phyloP scores from a whole-genome alignment of 169 alveolate species.

The Plasmodium gaboni region DNA sequence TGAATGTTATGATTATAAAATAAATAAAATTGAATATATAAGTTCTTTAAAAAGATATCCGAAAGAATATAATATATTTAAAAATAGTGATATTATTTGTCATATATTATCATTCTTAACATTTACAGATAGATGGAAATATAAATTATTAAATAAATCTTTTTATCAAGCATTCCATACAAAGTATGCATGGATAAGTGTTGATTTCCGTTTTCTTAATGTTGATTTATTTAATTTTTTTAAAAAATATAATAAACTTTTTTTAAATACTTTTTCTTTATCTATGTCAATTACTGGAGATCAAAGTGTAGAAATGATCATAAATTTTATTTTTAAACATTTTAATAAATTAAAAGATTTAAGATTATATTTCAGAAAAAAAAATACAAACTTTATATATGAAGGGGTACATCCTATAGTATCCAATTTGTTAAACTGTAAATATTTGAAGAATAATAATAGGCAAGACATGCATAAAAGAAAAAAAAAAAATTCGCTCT shows the following conservation, averaged over 20 bases:
- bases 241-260: conserved; percentile 16
- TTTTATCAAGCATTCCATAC: conserved; percentile 67
- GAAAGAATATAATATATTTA: conserved; percentile 7
- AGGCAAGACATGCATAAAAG: not conserved
- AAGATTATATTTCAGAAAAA: conserved; percentile 42
- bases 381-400: conserved; percentile 39
- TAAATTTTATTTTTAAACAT: conserved; percentile 13
- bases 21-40: not conserved
- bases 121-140: conserved; percentile 51
- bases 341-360: conserved; percentile 33
- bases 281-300: conserved; percentile 44
- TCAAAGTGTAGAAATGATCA: conserved; percentile 18
- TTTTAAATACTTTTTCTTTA: conserved; percentile 33
- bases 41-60: not conserved
- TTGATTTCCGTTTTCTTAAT: conserved; percentile 64
- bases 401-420: conserved; percentile 72
- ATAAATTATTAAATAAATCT: conserved; percentile 35
- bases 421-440: conserved; percentile 15
- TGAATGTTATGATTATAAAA: not conserved
- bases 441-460: not conserved
- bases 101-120: conserved; percentile 44
- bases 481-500: not conserved
- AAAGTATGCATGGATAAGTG: conserved; percentile 47
- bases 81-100: conserved; percentile 45
- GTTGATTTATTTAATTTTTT: conserved; percentile 48